Evolutionary conservation across 768 basidiomycete species (phyloP), one percentile per base, ranked within the genome.

Genomic region (Crassisporium funariophilum): DNA sequence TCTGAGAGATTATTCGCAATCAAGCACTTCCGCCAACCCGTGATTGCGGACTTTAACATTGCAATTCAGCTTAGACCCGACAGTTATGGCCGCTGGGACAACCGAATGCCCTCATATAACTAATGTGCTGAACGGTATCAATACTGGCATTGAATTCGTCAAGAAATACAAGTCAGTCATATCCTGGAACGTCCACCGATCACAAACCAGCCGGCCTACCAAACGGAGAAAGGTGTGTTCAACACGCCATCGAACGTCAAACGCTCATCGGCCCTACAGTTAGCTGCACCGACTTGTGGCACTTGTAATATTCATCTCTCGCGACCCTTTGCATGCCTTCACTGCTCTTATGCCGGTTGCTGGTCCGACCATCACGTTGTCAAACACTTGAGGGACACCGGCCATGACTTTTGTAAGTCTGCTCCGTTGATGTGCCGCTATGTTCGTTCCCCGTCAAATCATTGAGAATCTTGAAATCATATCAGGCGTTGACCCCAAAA

Each of bases 301-400:
- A 75, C 71, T 10, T 92, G 90, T 58, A 65, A 68, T 7, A 41
- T 73, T 1, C 58, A 79, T 1, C 68, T 89, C 21, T 69, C 80
- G 1, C 72, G 88, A 17, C 86, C 89, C 0, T 83, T 86, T 57
- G 82, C 77, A 3, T 92, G 90, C 54, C 68, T 91, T 5, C 75
- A 82, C n/a, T 92, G 90, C 56, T 57, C 78, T 3, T 86, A 73
- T 58, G 71, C 76, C 8, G 88, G 84, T 5, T 91, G 90, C 52
- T 91, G 88, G 88, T 50, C 62, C 10, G 71, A 69, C 34, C 72
- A 71, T 3, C 90, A 92, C 58, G 68, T 80, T 20, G 56, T 69
- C 1, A 64, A 59, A 4, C 91, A 93, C 62, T 68, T 90, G 22
- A 71, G 67, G 50, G 73, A 78, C 15, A 60, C 71, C 1, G 73